These are phyloP conservation scores for Candida chilensis DNA, from an alignment of 805 yeast species.

Conservation along the genomic window DNA sequence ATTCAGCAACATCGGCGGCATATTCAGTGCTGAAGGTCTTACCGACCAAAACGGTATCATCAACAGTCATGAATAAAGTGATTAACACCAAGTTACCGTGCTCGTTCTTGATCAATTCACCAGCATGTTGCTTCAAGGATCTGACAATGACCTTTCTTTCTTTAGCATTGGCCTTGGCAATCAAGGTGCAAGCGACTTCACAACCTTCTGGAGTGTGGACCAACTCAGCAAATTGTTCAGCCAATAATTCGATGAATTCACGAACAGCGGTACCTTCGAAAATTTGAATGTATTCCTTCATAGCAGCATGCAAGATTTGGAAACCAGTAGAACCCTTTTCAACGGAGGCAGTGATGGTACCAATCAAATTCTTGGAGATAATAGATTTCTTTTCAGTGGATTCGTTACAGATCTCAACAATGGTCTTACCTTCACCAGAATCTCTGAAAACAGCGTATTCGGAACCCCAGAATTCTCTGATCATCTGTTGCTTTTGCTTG, in stretches of 20 bases:
- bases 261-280: constrained; percentile 62
- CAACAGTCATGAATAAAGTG: constrained; percentile 76
- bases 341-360: constrained; percentile 83
- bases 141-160: constrained; percentile 78
- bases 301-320: constrained; percentile 91
- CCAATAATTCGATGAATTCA: constrained; percentile 74
- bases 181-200: constrained; percentile 76
- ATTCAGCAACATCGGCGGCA: constrained; percentile 39
- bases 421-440: constrained; percentile 50
- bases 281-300: constrained; percentile 78
- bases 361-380: constrained; percentile 65
- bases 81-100: constrained; percentile 77
- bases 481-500: constrained; percentile 82
- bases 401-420: constrained; percentile 58
- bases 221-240: constrained; percentile 87
- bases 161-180: constrained; percentile 83
- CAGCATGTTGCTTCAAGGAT: constrained; percentile 67
- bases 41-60: constrained; percentile 79
- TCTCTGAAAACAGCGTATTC: constrained; percentile 88
- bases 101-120: constrained; percentile 72
- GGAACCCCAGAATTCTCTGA: constrained; percentile 94
- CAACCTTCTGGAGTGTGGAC: constrained; percentile 94
- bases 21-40: constrained; percentile 64
- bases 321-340: constrained; percentile 95
- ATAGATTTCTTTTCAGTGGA: constrained; percentile 71